phyloP scores from a whole-genome alignment of 495 filamentous ascomycete genomes.

The Mycothermus thermophilus region DNA sequence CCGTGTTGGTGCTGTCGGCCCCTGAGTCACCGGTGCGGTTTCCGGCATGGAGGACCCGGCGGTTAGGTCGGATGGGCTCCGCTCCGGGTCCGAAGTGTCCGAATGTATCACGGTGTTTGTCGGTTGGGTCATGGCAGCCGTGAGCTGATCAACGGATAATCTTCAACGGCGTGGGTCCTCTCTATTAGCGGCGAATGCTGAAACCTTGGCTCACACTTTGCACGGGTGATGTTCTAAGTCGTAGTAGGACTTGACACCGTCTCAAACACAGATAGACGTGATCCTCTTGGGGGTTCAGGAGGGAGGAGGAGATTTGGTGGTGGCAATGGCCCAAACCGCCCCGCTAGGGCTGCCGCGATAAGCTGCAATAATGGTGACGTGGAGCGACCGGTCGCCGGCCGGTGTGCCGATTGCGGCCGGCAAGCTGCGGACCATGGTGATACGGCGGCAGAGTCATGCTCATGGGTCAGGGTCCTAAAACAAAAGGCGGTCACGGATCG shows the following conservation, averaged over 20 bases:
- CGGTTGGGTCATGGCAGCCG: constrained; percentile 31
- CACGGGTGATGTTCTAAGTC: too few relatives aligned
- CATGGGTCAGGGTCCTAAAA: too few relatives aligned
- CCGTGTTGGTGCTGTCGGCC: too few relatives aligned
- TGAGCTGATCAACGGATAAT: neutral
- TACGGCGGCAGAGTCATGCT: neutral
- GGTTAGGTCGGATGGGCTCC: constrained; percentile 28
- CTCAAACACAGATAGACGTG: too few relatives aligned
- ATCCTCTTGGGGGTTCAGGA: too few relatives aligned
- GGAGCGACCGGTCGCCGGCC: neutral
- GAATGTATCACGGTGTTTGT: constrained; percentile 34
- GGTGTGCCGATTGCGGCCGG: neutral
- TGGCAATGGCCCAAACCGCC: constrained; percentile 7
- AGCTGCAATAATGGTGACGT: constrained; percentile 4
- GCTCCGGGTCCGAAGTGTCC: constrained; percentile 31
- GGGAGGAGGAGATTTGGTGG: neutral
- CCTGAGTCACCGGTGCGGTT: too few relatives aligned
- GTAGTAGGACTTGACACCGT: too few relatives aligned
- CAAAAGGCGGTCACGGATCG: constrained; percentile 2
- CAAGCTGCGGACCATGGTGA: too few relatives aligned
- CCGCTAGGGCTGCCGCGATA: constrained; percentile 8
- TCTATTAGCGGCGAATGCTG: too few relatives aligned
- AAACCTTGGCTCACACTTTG: too few relatives aligned
- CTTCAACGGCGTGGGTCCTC: too few relatives aligned
- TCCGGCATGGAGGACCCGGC: constrained; percentile 29